Conservation (phyloP, 768 basidiomycete species). For the Dendrothele bispora region DNA sequence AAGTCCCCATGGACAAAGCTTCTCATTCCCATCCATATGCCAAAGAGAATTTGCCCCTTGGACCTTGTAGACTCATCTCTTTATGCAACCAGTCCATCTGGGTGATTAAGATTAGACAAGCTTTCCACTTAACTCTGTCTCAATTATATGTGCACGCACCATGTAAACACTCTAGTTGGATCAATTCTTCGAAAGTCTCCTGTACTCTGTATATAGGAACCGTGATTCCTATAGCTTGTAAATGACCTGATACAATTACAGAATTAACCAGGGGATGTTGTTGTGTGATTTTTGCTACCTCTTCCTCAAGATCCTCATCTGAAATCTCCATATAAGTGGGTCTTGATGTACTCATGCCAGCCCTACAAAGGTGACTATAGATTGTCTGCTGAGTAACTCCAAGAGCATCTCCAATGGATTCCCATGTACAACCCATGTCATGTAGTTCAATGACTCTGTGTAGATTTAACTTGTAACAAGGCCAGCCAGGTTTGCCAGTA, state of each 20-base stretch:
- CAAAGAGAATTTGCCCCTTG: slow-evolving; percentile 30
- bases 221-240: not conserved
- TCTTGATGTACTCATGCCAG: not conserved
- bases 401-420: not conserved
- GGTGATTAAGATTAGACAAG: too few species aligned
- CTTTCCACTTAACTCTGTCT: not conserved
- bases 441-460: not conserved
- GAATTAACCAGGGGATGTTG: slow-evolving; percentile 5
- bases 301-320: slow-evolving; percentile 7
- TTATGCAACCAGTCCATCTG: not conserved
- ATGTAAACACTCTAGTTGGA: slow-evolving; percentile 3
- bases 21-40: slow-evolving; percentile 38
- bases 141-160: too few species aligned
- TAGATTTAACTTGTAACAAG: slow-evolving; percentile 4
- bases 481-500: not conserved
- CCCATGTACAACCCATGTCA: slow-evolving; percentile 2
- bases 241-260: slow-evolving; percentile 1
- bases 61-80: slow-evolving; percentile 26
- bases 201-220: not conserved
- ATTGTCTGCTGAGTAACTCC: slow-evolving; percentile 3
- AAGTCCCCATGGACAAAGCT: slow-evolving; percentile 33
- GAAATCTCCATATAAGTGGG: not conserved
- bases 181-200: slow-evolving; percentile 6
- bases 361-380: not conserved
- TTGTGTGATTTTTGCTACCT: not conserved